Evolutionary conservation across 2,329 filamentous ascomycete genomes (phyloP), one percentile per base, ranked within the genome.

Genomic region (Cadophora sp.): DNA sequence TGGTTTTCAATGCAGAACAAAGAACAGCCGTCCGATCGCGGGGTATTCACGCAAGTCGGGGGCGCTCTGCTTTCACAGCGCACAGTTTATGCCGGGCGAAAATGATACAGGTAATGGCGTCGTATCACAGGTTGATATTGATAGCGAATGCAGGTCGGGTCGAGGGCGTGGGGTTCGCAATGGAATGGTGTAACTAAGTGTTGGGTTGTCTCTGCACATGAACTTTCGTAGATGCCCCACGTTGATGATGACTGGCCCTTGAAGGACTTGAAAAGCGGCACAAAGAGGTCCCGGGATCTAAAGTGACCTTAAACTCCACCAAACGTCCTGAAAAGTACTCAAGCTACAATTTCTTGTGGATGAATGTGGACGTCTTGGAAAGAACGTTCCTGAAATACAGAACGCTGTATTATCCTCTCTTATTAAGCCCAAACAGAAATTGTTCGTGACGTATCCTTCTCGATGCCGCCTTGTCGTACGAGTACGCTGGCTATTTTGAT

Each of bases 11-110:
- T 70, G n/a, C 24, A 65, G 34, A 37, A 43, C 62, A 64, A 63
- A 67, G 62, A 9, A 40, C n/a, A 14, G 19, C 26, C 11, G 58
- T 65, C 66, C 69, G 66, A 71, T 67, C 48, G 69, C 66, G 69
- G 69, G 69, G 69, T 68, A 68, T 62, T 48, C 40, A 16, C 58
- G 46, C 34, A 4, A 29, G 12, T 46, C 24, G 58, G 24, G 27
- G 34, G 40, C 14, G 14, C 9, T 14, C n/a, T 48, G 61, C 19
- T 50, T 26, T 34, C 27, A 40, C 46, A 53, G 11, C n/a, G 48
- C 61, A 63, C 46, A 26, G 26, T 62, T 29, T 62, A 50, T 62
- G 59, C 43, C 37, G 59, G 59, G 27, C 27, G 59, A 62, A 48
- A 48, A 37, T 43, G 22, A 9, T 37, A 59, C 29, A 59, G 56